Evolutionary conservation across 768 basidiomycete genomes (phyloP).

Genomic region (Epithele typhae): DNA sequence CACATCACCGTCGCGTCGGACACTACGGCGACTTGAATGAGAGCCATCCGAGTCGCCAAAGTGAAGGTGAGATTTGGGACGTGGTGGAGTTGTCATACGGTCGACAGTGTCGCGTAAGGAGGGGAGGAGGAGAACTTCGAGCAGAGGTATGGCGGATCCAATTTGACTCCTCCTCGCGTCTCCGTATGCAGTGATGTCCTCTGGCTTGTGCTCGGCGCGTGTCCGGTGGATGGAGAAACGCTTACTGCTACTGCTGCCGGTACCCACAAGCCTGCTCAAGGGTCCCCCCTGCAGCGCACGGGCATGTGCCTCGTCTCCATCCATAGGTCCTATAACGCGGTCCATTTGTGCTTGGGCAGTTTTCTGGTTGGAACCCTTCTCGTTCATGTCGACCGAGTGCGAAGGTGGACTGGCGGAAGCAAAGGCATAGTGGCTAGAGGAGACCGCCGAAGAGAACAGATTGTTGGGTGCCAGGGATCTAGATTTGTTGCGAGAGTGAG

Average conservation of each 20-base stretch:
- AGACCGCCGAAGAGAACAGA: too few species aligned
- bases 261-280: too few species aligned
- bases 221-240: neutral
- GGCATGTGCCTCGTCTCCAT: too few species aligned
- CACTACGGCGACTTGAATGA: too few species aligned
- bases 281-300: too few species aligned
- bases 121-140: constrained; percentile 64
- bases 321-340: too few species aligned
- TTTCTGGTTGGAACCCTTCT: constrained; percentile 7
- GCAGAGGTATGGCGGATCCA: constrained; percentile 49
- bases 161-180: constrained; percentile 37
- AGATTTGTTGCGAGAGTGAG: constrained; percentile 15
- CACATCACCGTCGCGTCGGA: too few species aligned
- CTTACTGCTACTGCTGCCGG: too few species aligned
- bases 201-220: constrained; percentile 1
- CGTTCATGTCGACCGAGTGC: neutral
- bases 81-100: constrained; percentile 52
- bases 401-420: neutral
- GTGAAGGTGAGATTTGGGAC: constrained; percentile 4
- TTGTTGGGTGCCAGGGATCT: too few species aligned
- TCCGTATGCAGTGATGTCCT: neutral
- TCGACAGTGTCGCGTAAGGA: constrained; percentile 70
- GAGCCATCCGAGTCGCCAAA: too few species aligned
- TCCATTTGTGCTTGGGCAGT: too few species aligned
- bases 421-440: too few species aligned